A percentile compares a stretch with the other conserved stretches of the same genome.
These are phyloP conservation scores for Aspergillus incahuasiensis DNA, from an alignment of 495 filamentous ascomycete species.

Conservation along the genomic window DNA sequence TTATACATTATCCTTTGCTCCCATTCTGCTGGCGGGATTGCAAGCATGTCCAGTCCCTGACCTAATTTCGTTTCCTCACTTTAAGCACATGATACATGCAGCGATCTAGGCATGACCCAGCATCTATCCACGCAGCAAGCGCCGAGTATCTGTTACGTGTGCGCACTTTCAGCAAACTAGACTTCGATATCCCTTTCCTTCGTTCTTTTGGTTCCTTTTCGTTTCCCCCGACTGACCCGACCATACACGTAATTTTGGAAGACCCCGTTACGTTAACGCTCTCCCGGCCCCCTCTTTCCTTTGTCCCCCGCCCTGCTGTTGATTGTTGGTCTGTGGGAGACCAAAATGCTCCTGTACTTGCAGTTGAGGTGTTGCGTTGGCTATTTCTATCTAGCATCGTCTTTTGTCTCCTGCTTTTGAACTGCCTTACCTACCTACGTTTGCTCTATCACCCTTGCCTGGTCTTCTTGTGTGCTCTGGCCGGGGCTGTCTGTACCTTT, in stretches of 20 bases:
- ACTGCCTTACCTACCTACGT: neutral
- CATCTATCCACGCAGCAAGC: constrained; percentile 9
- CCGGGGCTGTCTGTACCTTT: neutral
- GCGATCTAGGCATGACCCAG: constrained; percentile 12
- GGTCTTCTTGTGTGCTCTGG: neutral
- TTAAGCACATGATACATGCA: constrained; percentile 17
- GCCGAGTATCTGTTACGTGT: constrained; percentile 7
- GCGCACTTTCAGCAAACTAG: constrained; percentile 24
- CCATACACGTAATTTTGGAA: constrained; percentile 11
- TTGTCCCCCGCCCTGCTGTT: neutral
- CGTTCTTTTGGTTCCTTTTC: constrained; percentile 1
- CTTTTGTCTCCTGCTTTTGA: neutral
- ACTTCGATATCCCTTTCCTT: constrained; percentile 11
- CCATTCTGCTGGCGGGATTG: constrained; percentile 17
- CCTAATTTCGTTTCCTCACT: constrained; percentile 5
- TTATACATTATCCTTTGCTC: constrained; percentile 20
- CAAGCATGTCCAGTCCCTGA: constrained; percentile 10
- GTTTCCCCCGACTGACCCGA: neutral
- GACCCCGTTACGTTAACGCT: neutral
- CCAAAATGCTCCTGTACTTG: neutral
- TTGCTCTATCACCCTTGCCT: neutral
- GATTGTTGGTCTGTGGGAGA: neutral
- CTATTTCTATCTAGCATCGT: neutral
- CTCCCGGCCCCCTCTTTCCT: neutral
- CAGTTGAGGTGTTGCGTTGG: too few relatives aligned